Conservation (phyloP, 2,329 filamentous ascomycete genomes). For the Aschersonia sp. region DNA sequence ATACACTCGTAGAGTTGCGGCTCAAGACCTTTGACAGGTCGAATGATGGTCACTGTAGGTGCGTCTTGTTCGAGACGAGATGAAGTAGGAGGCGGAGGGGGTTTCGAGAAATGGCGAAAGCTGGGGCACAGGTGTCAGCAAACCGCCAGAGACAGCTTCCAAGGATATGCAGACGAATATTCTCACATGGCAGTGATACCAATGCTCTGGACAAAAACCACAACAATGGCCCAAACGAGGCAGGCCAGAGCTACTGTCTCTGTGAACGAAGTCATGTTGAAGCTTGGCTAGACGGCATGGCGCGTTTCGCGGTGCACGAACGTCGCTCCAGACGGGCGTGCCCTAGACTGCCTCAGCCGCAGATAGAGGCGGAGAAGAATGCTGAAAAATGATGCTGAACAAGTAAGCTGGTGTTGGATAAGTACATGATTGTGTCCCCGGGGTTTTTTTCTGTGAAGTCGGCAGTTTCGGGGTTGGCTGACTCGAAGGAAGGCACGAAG, state of each 20-base stretch:
- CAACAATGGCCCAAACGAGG: slow-evolving; percentile 35
- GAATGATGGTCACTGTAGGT: slow-evolving; percentile 79
- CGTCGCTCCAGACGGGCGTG: background rate
- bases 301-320: background rate
- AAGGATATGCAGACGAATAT: background rate
- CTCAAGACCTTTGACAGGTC: slow-evolving; percentile 86
- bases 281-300: slow-evolving; percentile 2
- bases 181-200: slow-evolving; percentile 40
- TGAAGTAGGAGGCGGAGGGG: slow-evolving; percentile 33
- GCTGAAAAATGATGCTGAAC: background rate
- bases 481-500: too few relatives aligned
- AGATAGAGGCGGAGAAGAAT: background rate
- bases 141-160: background rate
- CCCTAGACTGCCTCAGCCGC: background rate
- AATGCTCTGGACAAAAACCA: slow-evolving; percentile 39
- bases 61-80: slow-evolving; percentile 35
- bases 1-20: slow-evolving; percentile 86
- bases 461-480: too few relatives aligned
- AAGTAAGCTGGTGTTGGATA: too few relatives aligned
- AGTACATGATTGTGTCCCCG: too few relatives aligned
- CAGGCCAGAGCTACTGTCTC: slow-evolving; percentile 30
- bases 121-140: slow-evolving; percentile 12
- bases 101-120: slow-evolving; percentile 37
- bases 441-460: too few relatives aligned
- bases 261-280: slow-evolving; percentile 14